Conservation (phyloP, 257 asterid species). For the Nicotiana tomentosiformis region DNA sequence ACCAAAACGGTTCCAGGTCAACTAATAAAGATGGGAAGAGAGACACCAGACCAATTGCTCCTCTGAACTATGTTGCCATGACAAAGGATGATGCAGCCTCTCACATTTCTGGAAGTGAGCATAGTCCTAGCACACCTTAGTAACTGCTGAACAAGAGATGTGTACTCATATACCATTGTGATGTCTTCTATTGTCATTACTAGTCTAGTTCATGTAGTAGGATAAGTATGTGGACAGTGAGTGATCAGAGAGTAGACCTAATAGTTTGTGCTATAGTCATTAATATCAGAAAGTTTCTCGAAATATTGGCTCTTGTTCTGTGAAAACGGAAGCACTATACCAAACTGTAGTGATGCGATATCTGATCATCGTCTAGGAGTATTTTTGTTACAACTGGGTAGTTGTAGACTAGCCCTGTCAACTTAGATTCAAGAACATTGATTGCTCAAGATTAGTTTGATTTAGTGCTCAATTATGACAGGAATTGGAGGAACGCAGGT, state of each 20-base stretch:
- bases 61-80: constrained; percentile 70
- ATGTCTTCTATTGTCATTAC: constrained; percentile 10
- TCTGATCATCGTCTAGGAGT: neutral
- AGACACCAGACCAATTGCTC: constrained; percentile 57
- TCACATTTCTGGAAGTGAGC: constrained; percentile 35
- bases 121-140: constrained; percentile 34
- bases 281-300: neutral
- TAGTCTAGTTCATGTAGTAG: constrained; percentile 28
- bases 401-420: neutral
- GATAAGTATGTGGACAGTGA: constrained; percentile 11
- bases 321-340: neutral
- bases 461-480: neutral
- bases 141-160: constrained; percentile 6
- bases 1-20: constrained; percentile 84
- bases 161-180: constrained; percentile 10
- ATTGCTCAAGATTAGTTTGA: neutral
- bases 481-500: neutral
- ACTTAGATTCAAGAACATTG: neutral
- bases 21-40: constrained; percentile 68
- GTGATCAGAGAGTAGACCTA: constrained; percentile 3
- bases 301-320: neutral
- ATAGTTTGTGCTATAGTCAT: constrained; percentile 1
- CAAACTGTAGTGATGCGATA: neutral
- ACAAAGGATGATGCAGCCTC: constrained; percentile 56
- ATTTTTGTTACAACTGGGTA: neutral